Percentiles rank a stretch among this genome's conserved stretches.
phyloP scores from a whole-genome alignment of 2,329 filamentous ascomycete genomes.

The Fusarium sp. region DNA sequence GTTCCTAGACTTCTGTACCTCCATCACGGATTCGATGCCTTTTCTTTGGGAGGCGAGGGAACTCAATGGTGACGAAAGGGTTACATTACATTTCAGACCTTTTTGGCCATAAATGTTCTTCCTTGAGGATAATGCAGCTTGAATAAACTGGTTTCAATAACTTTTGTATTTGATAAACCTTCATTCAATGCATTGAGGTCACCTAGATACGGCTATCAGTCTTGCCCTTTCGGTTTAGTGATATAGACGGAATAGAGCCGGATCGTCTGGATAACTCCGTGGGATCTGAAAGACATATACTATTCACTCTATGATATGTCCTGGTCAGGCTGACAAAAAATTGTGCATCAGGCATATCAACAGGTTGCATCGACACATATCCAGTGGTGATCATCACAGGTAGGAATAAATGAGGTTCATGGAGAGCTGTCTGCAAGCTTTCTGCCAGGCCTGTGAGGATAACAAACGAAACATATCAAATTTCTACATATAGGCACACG shows the following conservation, averaged over 20 bases:
- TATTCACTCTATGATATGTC: neutral
- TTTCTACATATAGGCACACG: conserved; percentile 40
- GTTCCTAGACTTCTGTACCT: neutral
- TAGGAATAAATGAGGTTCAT: neutral
- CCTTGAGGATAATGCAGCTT: neutral
- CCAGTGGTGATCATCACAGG: neutral
- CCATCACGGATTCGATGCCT: neutral
- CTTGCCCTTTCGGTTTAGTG: neutral
- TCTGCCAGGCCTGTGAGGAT: neutral
- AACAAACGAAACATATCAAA: conserved; percentile 20
- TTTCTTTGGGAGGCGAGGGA: neutral
- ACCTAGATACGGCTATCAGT: neutral
- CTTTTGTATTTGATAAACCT: neutral
- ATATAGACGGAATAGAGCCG: neutral
- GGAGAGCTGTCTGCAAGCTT: neutral
- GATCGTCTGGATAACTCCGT: neutral
- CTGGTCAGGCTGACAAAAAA: neutral
- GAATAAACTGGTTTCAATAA: neutral
- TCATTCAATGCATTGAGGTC: neutral
- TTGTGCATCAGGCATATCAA: neutral
- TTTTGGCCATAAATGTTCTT: neutral
- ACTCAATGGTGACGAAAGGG: neutral
- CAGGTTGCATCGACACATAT: neutral
- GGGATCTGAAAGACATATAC: neutral
- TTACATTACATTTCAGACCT: neutral